Base-by-base conservation (phyloP, 2,329 filamentous ascomycete genomes). In the Colletotrichum godetiae region DNA sequence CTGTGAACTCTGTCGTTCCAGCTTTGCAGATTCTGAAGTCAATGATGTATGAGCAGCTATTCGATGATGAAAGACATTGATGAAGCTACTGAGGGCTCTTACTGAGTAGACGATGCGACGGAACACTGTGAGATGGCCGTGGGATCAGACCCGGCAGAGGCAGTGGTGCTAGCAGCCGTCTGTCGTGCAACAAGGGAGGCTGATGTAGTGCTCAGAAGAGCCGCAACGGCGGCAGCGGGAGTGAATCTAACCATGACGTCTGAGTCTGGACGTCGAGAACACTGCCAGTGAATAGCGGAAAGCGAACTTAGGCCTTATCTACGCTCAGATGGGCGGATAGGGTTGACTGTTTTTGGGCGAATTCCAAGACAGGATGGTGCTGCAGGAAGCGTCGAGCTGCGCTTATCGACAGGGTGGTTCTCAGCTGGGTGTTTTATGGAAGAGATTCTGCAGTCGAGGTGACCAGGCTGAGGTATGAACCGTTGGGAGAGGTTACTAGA, bases 81-180 rank as follows among this genome's bases (percentile, higher is more conserved):
- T 12, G 31, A 46, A 15, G 37, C 35, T 56, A 22, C 11, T 27
- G 2, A 24, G 49, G n/a, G 13, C 15, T 65, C 72, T 24, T 56
- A 75, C 75, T 76, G 70, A 8, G 67, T 74, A 22, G 71, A 76
- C 33, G 76, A 71, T 37, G 73, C 72, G 42, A 74, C 72, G 58
- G 60, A 64, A 13, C 73, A 75, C 52, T 68, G 35, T 7, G 73
- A 73, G 72, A 78, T 68, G 37, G 37, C 66, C 12, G 64, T 60
- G 37, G 74, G 56, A 33, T 52, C 63, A 15, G 61, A 56, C 4
- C 24, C 52, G 35, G 78, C 73, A 8, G 73, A 37, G 5, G 79
- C 74, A 4, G 78, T 74, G 13, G 80, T 75, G n/a, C 79, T 74
- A 24, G 79, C 79, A 15, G 76, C 68, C n/a, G 82, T 82, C 67